Percentiles rank a stretch among this genome's conserved stretches.
Evolutionary conservation across 345 rosid species (phyloP).

Genomic region (Lagerstroemia speciosa): DNA sequence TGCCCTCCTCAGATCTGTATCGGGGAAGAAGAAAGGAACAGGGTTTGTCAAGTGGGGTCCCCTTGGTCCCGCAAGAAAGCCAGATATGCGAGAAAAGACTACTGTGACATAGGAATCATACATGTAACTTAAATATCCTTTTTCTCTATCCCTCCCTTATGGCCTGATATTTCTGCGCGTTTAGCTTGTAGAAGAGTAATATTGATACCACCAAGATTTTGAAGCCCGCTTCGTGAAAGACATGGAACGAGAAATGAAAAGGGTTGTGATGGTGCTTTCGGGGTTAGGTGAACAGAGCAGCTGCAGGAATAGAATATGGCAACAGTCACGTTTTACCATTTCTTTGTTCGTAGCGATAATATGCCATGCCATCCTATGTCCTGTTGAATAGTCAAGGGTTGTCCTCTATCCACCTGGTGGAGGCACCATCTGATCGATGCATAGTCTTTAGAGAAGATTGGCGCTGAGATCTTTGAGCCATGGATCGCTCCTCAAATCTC

Average conservation of each 20-base stretch:
- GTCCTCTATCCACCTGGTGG: background rate
- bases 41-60: background rate
- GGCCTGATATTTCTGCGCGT: background rate
- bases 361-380: too few species aligned
- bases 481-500: background rate
- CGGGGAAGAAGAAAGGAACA: background rate
- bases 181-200: background rate
- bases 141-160: too few species aligned
- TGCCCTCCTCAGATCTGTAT: slow-evolving; percentile 1
- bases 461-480: background rate
- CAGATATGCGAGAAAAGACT: background rate
- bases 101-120: too few species aligned
- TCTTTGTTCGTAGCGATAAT: too few species aligned
- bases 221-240: slow-evolving; percentile 5
- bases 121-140: too few species aligned
- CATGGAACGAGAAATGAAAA: background rate
- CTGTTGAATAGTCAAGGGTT: too few species aligned
- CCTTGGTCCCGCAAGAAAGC: background rate
- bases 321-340: too few species aligned
- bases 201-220: slow-evolving; percentile 3
- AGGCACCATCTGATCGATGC: slow-evolving; percentile 6
- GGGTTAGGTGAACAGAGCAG: slow-evolving; percentile 4
- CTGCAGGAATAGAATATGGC: background rate
- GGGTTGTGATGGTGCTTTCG: slow-evolving; percentile 18
- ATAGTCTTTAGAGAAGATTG: background rate